Percentiles rank a stretch among this genome's conserved stretches.
Conservation (phyloP, 495 filamentous ascomycete genomes). For the Aspergillus incahuasiensis region DNA sequence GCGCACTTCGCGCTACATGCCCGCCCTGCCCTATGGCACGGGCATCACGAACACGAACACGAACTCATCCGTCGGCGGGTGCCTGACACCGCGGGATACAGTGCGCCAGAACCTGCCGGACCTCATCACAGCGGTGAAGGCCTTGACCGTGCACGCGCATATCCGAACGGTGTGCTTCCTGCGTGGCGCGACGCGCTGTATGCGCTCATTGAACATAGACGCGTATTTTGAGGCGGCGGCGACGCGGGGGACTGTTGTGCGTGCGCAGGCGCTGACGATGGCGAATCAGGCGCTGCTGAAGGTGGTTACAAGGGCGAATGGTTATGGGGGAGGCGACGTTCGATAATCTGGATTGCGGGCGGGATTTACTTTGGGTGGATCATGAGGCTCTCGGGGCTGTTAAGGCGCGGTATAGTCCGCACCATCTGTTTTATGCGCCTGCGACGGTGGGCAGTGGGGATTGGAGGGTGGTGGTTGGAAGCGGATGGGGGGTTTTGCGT, state of each 20-base stretch:
- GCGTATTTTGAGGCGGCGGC: background rate
- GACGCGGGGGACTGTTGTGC: background rate
- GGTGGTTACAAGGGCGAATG: slow-evolving; percentile 36
- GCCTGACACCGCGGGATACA: slow-evolving; percentile 47
- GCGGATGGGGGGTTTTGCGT: background rate
- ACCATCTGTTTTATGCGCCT: slow-evolving; percentile 48
- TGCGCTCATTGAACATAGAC: background rate
- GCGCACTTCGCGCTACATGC: slow-evolving; percentile 31
- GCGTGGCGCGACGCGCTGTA: slow-evolving; percentile 22
- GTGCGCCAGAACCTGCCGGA: slow-evolving; percentile 26
- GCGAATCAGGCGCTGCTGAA: slow-evolving; percentile 1
- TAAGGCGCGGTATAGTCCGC: slow-evolving; percentile 45
- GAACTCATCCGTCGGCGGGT: slow-evolving; percentile 46
- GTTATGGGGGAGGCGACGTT: slow-evolving; percentile 4
- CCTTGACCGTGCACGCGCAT: slow-evolving; percentile 24
- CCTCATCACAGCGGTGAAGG: background rate
- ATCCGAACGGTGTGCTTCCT: slow-evolving; percentile 44
- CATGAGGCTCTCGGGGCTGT: slow-evolving; percentile 26
- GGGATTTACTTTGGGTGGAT: slow-evolving; percentile 38
- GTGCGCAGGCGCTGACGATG: background rate
- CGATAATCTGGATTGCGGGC: background rate
- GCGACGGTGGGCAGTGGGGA: slow-evolving; percentile 43
- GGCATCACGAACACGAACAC: no score
- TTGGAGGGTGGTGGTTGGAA: background rate
- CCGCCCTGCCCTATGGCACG: slow-evolving; percentile 10